Conservation (phyloP, 2,329 filamentous ascomycete genomes). For the Fusarium sp. region DNA sequence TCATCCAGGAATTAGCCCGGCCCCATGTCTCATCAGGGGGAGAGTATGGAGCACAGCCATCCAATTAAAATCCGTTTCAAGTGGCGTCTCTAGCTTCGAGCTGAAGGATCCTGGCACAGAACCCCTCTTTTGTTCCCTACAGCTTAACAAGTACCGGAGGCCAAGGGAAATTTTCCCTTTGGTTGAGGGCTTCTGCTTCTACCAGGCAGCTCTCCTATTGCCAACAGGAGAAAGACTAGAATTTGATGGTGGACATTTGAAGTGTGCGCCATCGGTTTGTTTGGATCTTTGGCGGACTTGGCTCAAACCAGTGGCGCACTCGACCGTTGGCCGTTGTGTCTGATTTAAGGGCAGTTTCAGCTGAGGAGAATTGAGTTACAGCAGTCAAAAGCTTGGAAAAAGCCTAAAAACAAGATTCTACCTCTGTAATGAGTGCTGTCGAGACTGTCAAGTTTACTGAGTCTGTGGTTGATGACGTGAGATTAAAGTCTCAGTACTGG, state of each 20-base stretch:
- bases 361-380: conserved; percentile 1
- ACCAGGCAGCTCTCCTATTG: neutral
- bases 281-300: neutral
- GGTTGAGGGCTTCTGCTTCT: neutral
- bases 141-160: neutral
- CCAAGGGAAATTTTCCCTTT: too few species aligned
- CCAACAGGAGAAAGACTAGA: too few species aligned
- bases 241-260: neutral
- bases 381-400: neutral
- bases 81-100: conserved; percentile 35
- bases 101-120: conserved; percentile 5
- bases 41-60: neutral
- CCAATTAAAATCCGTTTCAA: conserved; percentile 30
- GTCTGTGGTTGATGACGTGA: too few species aligned
- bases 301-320: conserved; percentile 11
- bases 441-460: too few species aligned
- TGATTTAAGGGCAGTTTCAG: conserved; percentile 3
- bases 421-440: too few species aligned
- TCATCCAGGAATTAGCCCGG: neutral
- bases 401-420: neutral
- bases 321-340: conserved; percentile 11
- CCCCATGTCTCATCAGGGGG: conserved; percentile 10
- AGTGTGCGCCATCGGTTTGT: neutral
- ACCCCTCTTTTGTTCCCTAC: conserved; percentile 8
- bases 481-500: too few species aligned